These are phyloP conservation scores for Parasarocladium wereldwijsianum DNA, from an alignment of 2,329 filamentous ascomycete genomes.

Conservation along the genomic window DNA sequence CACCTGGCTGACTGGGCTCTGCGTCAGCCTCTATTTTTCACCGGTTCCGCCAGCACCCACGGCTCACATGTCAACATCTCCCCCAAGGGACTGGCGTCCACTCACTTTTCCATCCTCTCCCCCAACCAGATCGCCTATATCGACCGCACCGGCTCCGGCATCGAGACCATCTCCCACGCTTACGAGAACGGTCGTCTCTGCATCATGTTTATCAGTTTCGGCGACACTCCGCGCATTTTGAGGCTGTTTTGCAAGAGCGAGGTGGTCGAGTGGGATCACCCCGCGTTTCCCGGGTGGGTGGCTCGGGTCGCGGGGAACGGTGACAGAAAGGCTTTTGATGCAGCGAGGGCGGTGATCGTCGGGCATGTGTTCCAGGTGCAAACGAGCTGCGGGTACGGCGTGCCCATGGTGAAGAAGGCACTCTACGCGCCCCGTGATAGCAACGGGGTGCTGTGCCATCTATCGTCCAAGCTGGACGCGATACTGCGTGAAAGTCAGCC, in stretches of 20 bases:
- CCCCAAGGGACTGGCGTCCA: constrained; percentile 52
- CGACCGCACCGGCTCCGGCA: constrained; percentile 60
- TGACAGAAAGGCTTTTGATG: constrained; percentile 23
- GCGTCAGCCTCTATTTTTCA: constrained; percentile 59
- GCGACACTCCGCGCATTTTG: constrained; percentile 42
- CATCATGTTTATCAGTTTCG: constrained; percentile 59
- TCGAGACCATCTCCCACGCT: constrained; percentile 61
- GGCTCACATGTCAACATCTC: constrained; percentile 61
- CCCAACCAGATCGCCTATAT: constrained; percentile 52
- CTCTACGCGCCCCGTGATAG: constrained; percentile 17
- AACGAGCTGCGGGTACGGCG: constrained; percentile 52
- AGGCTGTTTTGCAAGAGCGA: constrained; percentile 45
- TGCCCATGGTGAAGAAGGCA: constrained; percentile 34
- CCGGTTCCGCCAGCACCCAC: constrained; percentile 54
- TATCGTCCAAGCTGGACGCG: constrained; percentile 9
- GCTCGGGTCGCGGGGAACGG: constrained; percentile 18
- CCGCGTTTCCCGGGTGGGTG: constrained; percentile 33
- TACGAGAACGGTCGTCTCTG: constrained; percentile 66
- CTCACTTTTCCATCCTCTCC: constrained; percentile 46
- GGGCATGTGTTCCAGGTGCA: constrained; percentile 50
- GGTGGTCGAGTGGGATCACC: constrained; percentile 42
- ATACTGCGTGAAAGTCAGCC: constrained; percentile 10
- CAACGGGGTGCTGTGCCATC: constrained; percentile 7
- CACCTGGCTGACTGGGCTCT: constrained; percentile 49
- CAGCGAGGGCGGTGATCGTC: constrained; percentile 44